Evolutionary conservation across 441 rosid genomes (phyloP).

Genomic region (Dalechampia spathulata): DNA sequence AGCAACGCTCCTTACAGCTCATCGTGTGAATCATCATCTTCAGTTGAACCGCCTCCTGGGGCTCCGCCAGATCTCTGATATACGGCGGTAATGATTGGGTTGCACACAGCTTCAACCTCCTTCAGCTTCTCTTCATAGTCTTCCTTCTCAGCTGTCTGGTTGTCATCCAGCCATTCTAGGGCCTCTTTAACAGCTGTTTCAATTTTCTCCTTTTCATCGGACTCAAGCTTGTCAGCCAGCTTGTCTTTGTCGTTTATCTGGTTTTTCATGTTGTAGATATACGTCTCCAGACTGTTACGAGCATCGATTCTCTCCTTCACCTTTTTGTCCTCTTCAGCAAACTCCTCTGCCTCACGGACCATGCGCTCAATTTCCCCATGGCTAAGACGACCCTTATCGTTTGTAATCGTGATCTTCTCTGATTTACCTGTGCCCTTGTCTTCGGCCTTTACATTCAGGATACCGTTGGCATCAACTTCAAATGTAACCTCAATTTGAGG

Average conservation of each 20-base stretch:
- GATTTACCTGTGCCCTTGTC: conserved; percentile 90
- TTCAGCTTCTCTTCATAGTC: conserved; percentile 95
- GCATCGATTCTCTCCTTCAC: conserved; percentile 92
- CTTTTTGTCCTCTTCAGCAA: conserved; percentile 96
- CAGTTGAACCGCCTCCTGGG: conserved; percentile 47
- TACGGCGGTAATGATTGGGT: conserved; percentile 82
- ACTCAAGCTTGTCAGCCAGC: conserved; percentile 91
- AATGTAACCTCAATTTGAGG: conserved; percentile 98
- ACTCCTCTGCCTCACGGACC: conserved; percentile 96
- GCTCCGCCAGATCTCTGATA: conserved; percentile 89
- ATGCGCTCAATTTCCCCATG: conserved; percentile 95
- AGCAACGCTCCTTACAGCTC: conserved; percentile 42
- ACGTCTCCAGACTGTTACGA: conserved; percentile 79
- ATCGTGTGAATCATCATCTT: conserved; percentile 58
- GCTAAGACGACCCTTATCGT: conserved; percentile 92
- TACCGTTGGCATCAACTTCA: conserved; percentile 96
- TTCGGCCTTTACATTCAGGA: conserved; percentile 88
- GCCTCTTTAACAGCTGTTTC: conserved; percentile 76
- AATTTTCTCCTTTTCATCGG: conserved; percentile 87
- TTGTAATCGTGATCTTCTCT: conserved; percentile 95
- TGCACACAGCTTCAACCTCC: conserved; percentile 94
- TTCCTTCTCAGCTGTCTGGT: conserved; percentile 79
- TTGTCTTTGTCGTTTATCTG: conserved; percentile 90
- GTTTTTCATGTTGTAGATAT: conserved; percentile 94
- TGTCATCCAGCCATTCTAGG: conserved; percentile 91